Evolutionary conservation across 1,284 basidiomycete species (phyloP).

Genomic region (Irpex sp.): DNA sequence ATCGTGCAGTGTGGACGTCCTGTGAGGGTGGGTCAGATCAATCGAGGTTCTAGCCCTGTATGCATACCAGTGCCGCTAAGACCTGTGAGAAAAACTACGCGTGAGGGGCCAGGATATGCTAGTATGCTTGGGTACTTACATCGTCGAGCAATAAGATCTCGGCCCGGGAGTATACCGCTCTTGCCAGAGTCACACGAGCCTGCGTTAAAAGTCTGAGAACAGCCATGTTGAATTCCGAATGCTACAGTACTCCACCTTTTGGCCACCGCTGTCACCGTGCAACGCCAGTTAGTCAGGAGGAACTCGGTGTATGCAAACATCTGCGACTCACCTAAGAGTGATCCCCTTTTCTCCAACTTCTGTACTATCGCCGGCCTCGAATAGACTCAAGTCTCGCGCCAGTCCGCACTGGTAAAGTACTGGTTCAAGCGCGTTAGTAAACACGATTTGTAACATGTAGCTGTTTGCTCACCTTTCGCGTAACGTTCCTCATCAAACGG

Average conservation of each 20-base stretch:
- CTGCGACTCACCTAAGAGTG: slow-evolving; percentile 36
- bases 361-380: slow-evolving; percentile 69
- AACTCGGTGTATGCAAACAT: neutral
- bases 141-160: slow-evolving; percentile 57
- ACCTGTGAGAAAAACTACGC: slow-evolving; percentile 20
- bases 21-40: neutral
- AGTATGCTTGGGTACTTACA: slow-evolving; percentile 22
- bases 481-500: slow-evolving; percentile 38
- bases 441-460: slow-evolving; percentile 12
- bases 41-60: neutral
- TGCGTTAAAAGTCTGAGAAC: slow-evolving; percentile 37
- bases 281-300: neutral
- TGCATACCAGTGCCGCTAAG: slow-evolving; percentile 38
- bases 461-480: slow-evolving; percentile 30
- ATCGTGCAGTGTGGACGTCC: slow-evolving; percentile 65
- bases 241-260: slow-evolving; percentile 36
- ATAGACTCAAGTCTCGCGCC: slow-evolving; percentile 55
- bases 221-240: neutral
- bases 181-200: slow-evolving; percentile 63
- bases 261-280: slow-evolving; percentile 48
- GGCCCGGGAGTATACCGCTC: slow-evolving; percentile 58
- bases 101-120: neutral
- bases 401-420: slow-evolving; percentile 46
- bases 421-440: slow-evolving; percentile 24
- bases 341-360: slow-evolving; percentile 66